Percentiles rank a stretch among this genome's conserved stretches.
These are phyloP conservation scores for Dendrocalamus sinicus DNA, from an alignment of 176 grass and related monocot species.

Conservation along the genomic window DNA sequence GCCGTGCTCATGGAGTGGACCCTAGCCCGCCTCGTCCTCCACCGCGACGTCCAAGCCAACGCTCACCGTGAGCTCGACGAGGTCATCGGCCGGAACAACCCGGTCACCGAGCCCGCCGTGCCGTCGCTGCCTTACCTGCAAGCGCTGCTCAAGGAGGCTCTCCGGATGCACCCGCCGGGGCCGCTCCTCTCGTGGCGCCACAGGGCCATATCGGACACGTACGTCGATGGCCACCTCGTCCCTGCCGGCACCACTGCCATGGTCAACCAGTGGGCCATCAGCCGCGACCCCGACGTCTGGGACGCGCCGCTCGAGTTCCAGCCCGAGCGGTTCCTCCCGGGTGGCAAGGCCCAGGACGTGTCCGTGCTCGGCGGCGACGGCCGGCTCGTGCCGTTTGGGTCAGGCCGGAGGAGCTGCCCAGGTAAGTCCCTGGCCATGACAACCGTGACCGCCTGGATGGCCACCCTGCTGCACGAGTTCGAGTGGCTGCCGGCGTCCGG, in stretches of 20 bases:
- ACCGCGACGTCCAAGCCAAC: constrained; percentile 69
- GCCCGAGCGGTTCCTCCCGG: constrained; percentile 64
- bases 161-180: constrained; percentile 83
- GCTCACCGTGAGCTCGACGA: constrained; percentile 63
- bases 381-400: constrained; percentile 80
- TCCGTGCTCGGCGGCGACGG: constrained; percentile 68
- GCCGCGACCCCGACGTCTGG: constrained; percentile 67
- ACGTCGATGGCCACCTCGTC: constrained; percentile 65
- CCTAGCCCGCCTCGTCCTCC: constrained; percentile 67
- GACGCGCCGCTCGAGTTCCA: constrained; percentile 62
- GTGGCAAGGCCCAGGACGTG: constrained; percentile 50
- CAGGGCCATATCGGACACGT: constrained; percentile 63
- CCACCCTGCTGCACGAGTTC: constrained; percentile 77
- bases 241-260: constrained; percentile 77
- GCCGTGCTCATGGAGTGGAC: constrained; percentile 89
- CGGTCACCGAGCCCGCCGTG: constrained; percentile 42
- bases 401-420: constrained; percentile 77
- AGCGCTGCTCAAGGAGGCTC: constrained; percentile 72
- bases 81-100: constrained; percentile 48
- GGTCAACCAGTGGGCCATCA: constrained; percentile 94
- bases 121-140: constrained; percentile 70
- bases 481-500: constrained; percentile 57
- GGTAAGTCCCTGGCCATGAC: constrained; percentile 76
- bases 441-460: constrained; percentile 68
- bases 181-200: constrained; percentile 75